Base-by-base conservation (phyloP, 805 yeast genomes). In the Suhomyces xylopsoci region DNA sequence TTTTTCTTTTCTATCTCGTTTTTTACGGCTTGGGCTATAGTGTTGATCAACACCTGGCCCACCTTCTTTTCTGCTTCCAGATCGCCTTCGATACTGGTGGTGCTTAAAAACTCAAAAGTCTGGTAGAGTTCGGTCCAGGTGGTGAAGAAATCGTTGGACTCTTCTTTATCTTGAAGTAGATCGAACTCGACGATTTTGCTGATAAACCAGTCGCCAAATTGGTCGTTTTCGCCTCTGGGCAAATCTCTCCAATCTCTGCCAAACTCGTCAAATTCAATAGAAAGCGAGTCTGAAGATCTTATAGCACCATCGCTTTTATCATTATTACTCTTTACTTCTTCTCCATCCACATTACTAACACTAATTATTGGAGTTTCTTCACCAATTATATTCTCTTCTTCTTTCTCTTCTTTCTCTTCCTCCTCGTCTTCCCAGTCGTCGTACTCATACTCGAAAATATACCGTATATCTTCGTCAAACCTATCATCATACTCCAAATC, bases 181-280 rank as follows among this genome's bases (percentile, higher is more conserved):
- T 65, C 60, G 51, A 51, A 63, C 43, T 58, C 57, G 0, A 49
- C 51, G 19, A 61, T 55, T 28, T 55, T 46, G 19, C 56, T 55
- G 22, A 61, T 20, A 48, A 68, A 69, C 52, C 60, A 55, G 2
- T 51, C 54, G 10, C 61, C 58, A 50, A 58, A 65, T 8, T 57
- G 48, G 10, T 69, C 65, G 61, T 87, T 87, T 1, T 71, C 72
- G 2, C 82, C 88, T 48, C 90, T 69, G 2, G 88, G 87, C 10
- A 84, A 73, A 64, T 85, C 91, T 59, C 90, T 70, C 89, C 91
- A 85, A 67, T 87, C 91, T 34, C 81, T 71, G 0, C 89, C 90
- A 45, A 74, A 64, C 25, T 80, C 78, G 62, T 84, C 89, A 63
- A 81, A 79, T 47, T 81, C 83, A 38, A 81, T 68, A 3, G 56